Evolutionary conservation across 805 yeast genomes (phyloP).

Genomic region (Kluyveromyces nonfermentans): DNA sequence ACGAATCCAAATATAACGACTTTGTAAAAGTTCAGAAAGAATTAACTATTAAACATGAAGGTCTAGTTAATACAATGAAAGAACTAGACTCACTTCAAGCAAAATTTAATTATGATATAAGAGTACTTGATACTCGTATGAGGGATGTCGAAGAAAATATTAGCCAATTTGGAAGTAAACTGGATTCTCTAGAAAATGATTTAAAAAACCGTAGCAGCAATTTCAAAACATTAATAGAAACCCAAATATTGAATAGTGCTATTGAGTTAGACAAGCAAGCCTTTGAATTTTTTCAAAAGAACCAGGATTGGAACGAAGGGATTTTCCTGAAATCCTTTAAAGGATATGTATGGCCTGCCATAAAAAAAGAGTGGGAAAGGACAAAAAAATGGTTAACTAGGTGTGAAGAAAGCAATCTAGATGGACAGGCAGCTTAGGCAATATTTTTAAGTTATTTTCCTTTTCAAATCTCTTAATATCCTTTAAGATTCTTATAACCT

Average conservation of each 20-base stretch:
- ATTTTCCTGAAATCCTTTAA: background rate
- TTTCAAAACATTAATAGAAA: conserved; percentile 1
- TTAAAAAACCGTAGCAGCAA: background rate
- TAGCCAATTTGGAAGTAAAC: conserved; percentile 31
- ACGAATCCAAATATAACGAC: conserved; percentile 11
- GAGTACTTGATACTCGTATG: conserved; percentile 49
- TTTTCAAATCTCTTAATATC: conserved; percentile 3
- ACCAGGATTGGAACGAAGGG: conserved; percentile 3
- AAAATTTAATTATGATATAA: conserved; percentile 54
- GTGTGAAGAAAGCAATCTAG: background rate
- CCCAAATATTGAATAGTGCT: conserved; percentile 2
- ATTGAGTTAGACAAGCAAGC: conserved; percentile 2
- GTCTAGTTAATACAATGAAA: conserved; percentile 32
- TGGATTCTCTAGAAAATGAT: conserved; percentile 5
- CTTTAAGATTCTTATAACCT: conserved; percentile 6
- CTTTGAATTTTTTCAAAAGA: conserved; percentile 2
- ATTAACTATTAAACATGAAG: conserved; percentile 22
- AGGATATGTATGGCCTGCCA: conserved; percentile 1
- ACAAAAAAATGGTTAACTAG: background rate
- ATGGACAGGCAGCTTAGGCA: background rate
- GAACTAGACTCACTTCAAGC: conserved; percentile 51
- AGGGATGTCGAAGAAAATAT: conserved; percentile 60
- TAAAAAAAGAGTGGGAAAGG: background rate
- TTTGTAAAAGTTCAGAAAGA: conserved; percentile 15
- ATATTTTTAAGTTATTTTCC: conserved; percentile 5